Base-by-base conservation (phyloP, 495 filamentous ascomycete genomes). In the Hypoxylon perforatum region DNA sequence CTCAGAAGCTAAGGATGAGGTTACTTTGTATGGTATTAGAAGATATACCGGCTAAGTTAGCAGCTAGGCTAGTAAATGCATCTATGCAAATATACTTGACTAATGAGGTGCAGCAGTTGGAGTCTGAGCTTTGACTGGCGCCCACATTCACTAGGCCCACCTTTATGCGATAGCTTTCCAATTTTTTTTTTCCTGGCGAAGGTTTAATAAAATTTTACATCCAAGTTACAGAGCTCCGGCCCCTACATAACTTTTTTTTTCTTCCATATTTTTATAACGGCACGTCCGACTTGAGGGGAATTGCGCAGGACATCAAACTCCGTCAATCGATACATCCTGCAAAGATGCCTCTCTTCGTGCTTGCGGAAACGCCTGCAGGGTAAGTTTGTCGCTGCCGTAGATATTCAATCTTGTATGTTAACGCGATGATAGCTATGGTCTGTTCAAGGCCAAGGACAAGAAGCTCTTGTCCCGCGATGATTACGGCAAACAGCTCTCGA, bases 391-490 rank as follows among this genome's bases (percentile, higher is more conserved):
- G 25, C 18, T 11, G 17, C 25, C 17, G 51, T 21, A 39, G 11
- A 17, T 46, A 47, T 52, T 12, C 45, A 41, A 55, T 59, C 7
- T 45, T 17, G 14, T 14, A 10, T 53, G 58, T 70, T 77, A 52
- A 76, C 73, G 56, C 39, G 47, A 58, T 48, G 50, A 48, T 65
- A 84, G 81, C 67, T 97, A 97, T 84, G 96, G 93, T 75, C 87
- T 99, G 72, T 91, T 98, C 82, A 98, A 99, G 82, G 91, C 96
- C 23, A 92, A 91, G 77, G 94, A 97, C 88, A 97, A 97, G 86
- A 98, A 97, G 85, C 85, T 98, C 41, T 84, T 99, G 54, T 93
- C 97, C 81, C 87, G 88, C 65, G 90, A 93, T 77, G 87, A 92
- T 72, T 74, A 96, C 63, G 80, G 84, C 23, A 84, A 86, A 41